Percentiles rank a stretch among this genome's conserved stretches.
These are phyloP conservation scores for Rhizopogon vesiculosus DNA, from an alignment of 768 basidiomycete species.

Conservation along the genomic window DNA sequence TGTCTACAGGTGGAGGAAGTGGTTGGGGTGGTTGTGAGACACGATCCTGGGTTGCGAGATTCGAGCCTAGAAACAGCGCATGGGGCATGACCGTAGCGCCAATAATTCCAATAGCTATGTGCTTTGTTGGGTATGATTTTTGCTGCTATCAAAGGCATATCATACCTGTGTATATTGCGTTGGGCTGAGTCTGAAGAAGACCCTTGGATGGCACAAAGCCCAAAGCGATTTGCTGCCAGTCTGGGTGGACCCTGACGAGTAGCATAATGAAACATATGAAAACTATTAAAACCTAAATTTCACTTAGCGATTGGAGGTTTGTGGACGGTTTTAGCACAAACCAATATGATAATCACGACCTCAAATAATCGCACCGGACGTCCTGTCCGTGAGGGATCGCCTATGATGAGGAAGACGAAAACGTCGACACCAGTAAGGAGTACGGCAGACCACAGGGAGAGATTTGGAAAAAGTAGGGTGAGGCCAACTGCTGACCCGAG, in stretches of 20 bases:
- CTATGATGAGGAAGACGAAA: conserved; percentile 39
- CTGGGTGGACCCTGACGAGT: conserved; percentile 34
- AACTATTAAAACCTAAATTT: conserved; percentile 18
- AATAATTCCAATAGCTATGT: conserved; percentile 32
- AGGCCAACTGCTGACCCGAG: conserved; percentile 59
- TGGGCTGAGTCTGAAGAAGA: conserved; percentile 34
- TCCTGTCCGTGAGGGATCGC: conserved; percentile 26
- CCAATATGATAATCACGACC: conserved; percentile 29
- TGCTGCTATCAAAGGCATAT: background rate
- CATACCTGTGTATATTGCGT: conserved; percentile 29
- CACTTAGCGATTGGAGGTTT: background rate
- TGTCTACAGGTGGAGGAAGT: conserved; percentile 6
- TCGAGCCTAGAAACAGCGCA: conserved; percentile 50
- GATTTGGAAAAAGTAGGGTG: conserved; percentile 42
- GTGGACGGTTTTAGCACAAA: conserved; percentile 13
- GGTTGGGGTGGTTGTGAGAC: conserved; percentile 17
- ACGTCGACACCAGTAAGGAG: conserved; percentile 47
- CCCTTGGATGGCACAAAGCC: conserved; percentile 31
- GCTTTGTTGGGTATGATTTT: conserved; percentile 14
- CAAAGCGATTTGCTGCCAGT: conserved; percentile 37
- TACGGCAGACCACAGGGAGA: conserved; percentile 46
- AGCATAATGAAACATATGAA: conserved; percentile 34
- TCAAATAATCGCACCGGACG: conserved; percentile 37
- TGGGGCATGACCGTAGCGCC: conserved; percentile 61
- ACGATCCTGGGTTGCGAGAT: conserved; percentile 44